These are phyloP conservation scores for Lathyrus sativus DNA, from an alignment of 306 rosid species.

Conservation along the genomic window DNA sequence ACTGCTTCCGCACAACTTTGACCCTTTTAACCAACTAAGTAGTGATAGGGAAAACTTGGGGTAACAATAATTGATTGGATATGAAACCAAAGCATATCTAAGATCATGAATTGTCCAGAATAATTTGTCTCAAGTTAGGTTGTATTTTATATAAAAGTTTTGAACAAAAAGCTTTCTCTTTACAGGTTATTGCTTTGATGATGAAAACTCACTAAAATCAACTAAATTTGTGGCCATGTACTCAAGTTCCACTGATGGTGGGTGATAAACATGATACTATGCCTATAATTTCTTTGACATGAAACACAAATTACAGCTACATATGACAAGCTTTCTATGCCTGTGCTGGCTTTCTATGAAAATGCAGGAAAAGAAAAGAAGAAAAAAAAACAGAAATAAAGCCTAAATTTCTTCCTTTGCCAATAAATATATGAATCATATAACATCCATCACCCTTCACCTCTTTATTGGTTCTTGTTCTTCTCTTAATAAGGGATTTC, in stretches of 20 bases:
- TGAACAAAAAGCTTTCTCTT: slow-evolving; percentile 14
- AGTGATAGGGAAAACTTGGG: neutral
- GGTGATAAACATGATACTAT: slow-evolving; percentile 39
- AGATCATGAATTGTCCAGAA: neutral
- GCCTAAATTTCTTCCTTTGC: slow-evolving; percentile 28
- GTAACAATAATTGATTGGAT: neutral
- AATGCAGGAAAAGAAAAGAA: slow-evolving; percentile 26
- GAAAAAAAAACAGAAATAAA: slow-evolving; percentile 24
- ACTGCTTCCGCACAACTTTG: too few relatives aligned
- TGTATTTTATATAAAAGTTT: slow-evolving; percentile 8
- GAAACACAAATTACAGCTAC: slow-evolving; percentile 46
- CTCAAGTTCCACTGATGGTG: slow-evolving; percentile 30
- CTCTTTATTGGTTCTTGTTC: slow-evolving; percentile 47
- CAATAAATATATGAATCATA: slow-evolving; percentile 44
- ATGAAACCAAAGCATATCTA: slow-evolving; percentile 4
- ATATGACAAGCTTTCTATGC: slow-evolving; percentile 43
- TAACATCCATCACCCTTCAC: slow-evolving; percentile 45
- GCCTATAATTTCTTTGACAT: slow-evolving; percentile 47
- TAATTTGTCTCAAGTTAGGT: slow-evolving; percentile 9
- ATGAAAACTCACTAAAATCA: slow-evolving; percentile 33
- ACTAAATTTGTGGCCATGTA: slow-evolving; percentile 38
- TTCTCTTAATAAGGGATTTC: slow-evolving; percentile 41
- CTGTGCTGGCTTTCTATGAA: slow-evolving; percentile 44
- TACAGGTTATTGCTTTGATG: slow-evolving; percentile 42
- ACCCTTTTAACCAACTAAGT: too few relatives aligned